Evolutionary conservation across 495 filamentous ascomycete genomes (phyloP), one percentile per base, ranked within the genome.

Genomic region (Barbatosphaeria neglecta): DNA sequence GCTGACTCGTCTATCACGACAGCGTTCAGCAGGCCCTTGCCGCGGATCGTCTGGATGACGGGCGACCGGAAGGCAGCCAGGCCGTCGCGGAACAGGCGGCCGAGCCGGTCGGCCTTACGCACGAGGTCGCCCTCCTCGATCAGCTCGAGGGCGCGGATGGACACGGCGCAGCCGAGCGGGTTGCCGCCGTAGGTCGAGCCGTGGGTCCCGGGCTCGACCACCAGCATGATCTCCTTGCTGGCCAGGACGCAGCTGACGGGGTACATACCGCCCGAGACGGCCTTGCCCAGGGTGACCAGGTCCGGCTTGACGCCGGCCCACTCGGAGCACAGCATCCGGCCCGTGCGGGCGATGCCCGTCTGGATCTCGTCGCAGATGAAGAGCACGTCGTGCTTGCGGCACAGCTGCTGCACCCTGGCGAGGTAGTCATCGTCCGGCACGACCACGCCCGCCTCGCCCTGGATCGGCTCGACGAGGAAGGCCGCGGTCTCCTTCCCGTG

Each of bases 281-380:
- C 92, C 73, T 99, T 99, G 50, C 92, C 92, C 35, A 99, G 77
- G 43, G 94, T 78, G 22, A 99, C 83, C 58, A 99, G 70, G 60
- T 99, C 93, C 15, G 92, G 92, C 69, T 89, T 92, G 71, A 99
- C 86, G 48, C 82, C 84, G 44, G 86, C 83, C 88, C 93, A 96
- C 64, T 97, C 82, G 56, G 82, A 82, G 72, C 92, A 97, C 22
- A 99, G 75, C 64, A 99, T 81, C 55, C 83, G 83, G 20, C 92
- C 92, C 13, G 93, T 97, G 45, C 92, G 80, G 44, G 89, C 93
- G 66, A 99, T 94, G 53, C 90, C 78, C 20, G 93, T 99, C 66
- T 99, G 92, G 59, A 99, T 96, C 77, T 99, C 92, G 60, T 99
- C 92, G 60, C 87, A 95, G 59, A 99, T 95, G 52, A 99, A 62